Base-by-base conservation (phyloP, 1,139 yeast genomes). In the Saccharomycopsis hybrid region DNA sequence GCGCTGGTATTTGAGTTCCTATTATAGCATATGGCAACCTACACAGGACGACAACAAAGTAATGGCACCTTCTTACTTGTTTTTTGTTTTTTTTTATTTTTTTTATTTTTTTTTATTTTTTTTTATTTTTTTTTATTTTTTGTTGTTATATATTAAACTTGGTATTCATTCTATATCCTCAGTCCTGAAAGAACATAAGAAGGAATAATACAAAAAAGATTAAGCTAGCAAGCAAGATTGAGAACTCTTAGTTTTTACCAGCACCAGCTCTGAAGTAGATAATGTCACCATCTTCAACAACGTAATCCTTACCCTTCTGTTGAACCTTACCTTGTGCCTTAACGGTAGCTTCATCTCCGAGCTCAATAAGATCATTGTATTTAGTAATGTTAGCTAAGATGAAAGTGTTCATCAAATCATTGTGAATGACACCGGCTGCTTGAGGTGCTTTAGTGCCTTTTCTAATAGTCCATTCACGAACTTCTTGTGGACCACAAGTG, bases 291-390 rank as follows among this genome's bases (percentile, higher is more conserved):
- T 82, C 88, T 67, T 83, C 90, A 57, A 94, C 96, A 57, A 80
- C 92, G 66, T 94, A 92, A 59, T 90, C 97, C 71, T 92, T 94
- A 77, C 99, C 99, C 82, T 92, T 92, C 66, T 78, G 86, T 69
- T 79, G 70, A 65, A 92, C 79, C 72, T 92, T 92, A 72, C 98
- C 98, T 55, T 90, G 90, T 54, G 97, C 84, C 71, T 84, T 85
- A 62, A 90, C 96, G 51, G 87, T 77, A 53, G 73, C 73, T 67
- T 92, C 98, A 64, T 86, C 95, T 59, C 85, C 87, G 58, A 71
- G 75, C 73, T 92, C 97, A 49, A 87, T 67, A 61, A 89, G 74
- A 62, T 94, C 97, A 8, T 74, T 74, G 71, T 80, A 90, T 64
- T 88, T 90, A 70, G 87, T 87, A 54, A 92, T 89, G 62, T 89